These are phyloP conservation scores for Austroboletus olivaceoglutinosus DNA, from an alignment of 1,284 basidiomycete genomes.

Conservation along the genomic window DNA sequence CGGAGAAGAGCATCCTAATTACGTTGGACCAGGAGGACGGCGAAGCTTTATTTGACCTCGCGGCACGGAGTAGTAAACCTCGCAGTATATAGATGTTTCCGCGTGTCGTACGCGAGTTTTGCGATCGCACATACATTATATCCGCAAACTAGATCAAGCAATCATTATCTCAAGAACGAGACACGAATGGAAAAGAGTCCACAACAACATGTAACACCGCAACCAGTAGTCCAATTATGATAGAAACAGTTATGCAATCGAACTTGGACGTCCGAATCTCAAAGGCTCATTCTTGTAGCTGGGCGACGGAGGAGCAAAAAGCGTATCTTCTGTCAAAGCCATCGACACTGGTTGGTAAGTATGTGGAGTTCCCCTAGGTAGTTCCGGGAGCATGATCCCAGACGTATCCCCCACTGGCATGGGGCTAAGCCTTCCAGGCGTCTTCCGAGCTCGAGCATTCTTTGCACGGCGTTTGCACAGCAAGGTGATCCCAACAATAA, in stretches of 20 bases:
- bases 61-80: conserved; percentile 27
- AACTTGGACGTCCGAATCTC: conserved; percentile 43
- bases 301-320: conserved; percentile 57
- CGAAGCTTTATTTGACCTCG: conserved; percentile 27
- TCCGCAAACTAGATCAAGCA: conserved; percentile 12
- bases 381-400: conserved; percentile 7
- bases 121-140: conserved; percentile 8
- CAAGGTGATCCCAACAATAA: conserved; percentile 48
- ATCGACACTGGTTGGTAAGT: conserved; percentile 70
- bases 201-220: background rate
- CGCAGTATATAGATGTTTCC: conserved; percentile 16
- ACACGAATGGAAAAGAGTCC: conserved; percentile 8
- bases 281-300: conserved; percentile 50
- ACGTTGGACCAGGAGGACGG: conserved; percentile 21
- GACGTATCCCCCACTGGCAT: conserved; percentile 41
- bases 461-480: conserved; percentile 46
- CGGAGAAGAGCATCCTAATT: conserved; percentile 16
- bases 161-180: conserved; percentile 1
- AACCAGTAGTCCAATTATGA: background rate
- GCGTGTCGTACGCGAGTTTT: conserved; percentile 1
- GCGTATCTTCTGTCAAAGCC: conserved; percentile 73
- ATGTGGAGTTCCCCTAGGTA: conserved; percentile 34
- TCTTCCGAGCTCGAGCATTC: conserved; percentile 36
- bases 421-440: conserved; percentile 52
- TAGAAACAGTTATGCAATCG: conserved; percentile 38